Conservation (phyloP, 148 eudicot genomes). For the Persicaria maculosa region DNA sequence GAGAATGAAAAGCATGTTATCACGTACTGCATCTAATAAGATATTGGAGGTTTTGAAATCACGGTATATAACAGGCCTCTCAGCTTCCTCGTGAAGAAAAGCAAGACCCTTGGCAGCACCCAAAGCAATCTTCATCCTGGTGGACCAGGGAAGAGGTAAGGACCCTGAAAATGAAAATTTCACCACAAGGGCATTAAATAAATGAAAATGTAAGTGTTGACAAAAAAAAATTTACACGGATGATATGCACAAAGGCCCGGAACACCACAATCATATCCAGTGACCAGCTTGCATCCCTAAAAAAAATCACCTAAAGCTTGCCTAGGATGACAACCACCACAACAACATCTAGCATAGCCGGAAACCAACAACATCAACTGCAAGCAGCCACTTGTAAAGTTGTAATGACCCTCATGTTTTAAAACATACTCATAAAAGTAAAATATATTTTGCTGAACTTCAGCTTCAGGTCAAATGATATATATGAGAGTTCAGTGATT, state of each 20-base stretch:
- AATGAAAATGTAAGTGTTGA: background rate
- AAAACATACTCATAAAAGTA: background rate
- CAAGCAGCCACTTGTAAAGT: background rate
- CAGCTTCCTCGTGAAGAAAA: conserved; percentile 51
- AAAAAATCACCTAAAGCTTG: no score
- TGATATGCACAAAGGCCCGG: background rate
- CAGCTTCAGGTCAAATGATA: background rate
- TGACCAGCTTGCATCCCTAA: background rate
- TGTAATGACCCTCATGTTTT: background rate
- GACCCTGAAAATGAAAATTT: conserved; percentile 27
- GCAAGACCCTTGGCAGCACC: conserved; percentile 47
- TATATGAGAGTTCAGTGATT: background rate
- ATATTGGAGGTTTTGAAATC: conserved; percentile 49
- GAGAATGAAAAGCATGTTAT: background rate
- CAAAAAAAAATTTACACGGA: background rate
- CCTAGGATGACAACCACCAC: no score
- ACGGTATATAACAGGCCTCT: conserved; percentile 38
- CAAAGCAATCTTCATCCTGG: conserved; percentile 45
- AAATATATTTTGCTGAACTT: background rate
- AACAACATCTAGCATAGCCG: no score
- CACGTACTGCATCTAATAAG: conserved; percentile 38
- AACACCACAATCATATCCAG: background rate
- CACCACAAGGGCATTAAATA: background rate
- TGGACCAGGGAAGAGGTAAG: conserved; percentile 44
- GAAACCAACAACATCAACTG: no score